phyloP scores from a whole-genome alignment of 805 yeast genomes.

The Brettanomyces bruxellensis region DNA sequence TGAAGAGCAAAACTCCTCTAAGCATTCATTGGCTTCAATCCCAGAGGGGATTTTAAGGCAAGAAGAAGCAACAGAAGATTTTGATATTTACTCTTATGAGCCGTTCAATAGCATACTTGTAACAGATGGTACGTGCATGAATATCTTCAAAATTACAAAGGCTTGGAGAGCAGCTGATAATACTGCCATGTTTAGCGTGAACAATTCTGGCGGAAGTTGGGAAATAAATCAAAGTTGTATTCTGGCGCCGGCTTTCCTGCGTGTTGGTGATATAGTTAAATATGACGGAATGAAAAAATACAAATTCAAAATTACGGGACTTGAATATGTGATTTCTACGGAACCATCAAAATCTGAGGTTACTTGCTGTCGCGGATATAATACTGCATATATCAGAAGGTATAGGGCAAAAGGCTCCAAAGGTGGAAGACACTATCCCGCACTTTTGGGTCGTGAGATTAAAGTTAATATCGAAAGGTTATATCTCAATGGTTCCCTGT shows the following conservation, averaged over 20 bases:
- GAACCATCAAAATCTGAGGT: neutral
- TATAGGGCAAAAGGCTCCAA: neutral
- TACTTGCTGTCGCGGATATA: slow-evolving; percentile 9
- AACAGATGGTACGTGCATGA: neutral
- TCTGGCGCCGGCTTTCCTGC: slow-evolving; percentile 12
- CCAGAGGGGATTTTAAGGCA: neutral
- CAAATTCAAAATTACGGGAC: slow-evolving; percentile 10
- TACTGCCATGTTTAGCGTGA: slow-evolving; percentile 1
- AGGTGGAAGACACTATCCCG: neutral
- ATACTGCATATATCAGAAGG: slow-evolving; percentile 3
- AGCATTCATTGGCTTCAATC: too few relatives aligned
- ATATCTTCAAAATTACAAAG: neutral
- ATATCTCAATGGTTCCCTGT: slow-evolving; percentile 3
- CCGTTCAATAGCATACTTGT: neutral
- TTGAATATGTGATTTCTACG: neutral
- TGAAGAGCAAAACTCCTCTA: too few relatives aligned
- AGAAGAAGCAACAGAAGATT: neutral
- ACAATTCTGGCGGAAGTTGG: slow-evolving; percentile 1
- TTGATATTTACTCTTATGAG: slow-evolving; percentile 2
- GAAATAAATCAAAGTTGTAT: slow-evolving; percentile 5
- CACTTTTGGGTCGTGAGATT: neutral
- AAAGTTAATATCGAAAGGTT: slow-evolving; percentile 5
- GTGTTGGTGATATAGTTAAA: slow-evolving; percentile 10
- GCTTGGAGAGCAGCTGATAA: neutral
- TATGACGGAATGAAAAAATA: slow-evolving; percentile 2